Conservation (phyloP, 225 moss, liverwort and hornwort genomes). For the Polytrichum formosum region DNA sequence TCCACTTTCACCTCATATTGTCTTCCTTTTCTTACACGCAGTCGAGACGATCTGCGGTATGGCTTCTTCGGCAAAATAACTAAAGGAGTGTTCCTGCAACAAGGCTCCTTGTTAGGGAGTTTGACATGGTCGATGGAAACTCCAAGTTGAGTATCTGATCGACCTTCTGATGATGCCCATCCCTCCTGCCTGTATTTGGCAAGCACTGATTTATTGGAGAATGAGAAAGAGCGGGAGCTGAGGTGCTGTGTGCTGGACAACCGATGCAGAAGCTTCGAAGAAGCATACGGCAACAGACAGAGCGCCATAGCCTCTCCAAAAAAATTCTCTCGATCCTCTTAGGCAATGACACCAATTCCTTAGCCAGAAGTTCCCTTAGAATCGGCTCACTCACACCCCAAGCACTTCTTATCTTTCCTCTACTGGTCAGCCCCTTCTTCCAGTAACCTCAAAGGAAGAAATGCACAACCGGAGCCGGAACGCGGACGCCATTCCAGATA, state of each 20-base stretch:
- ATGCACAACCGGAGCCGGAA: too few relatives aligned
- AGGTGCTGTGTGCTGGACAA: conserved; percentile 24
- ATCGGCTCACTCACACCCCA: too few relatives aligned
- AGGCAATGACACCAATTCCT: too few relatives aligned
- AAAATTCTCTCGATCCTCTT: neutral
- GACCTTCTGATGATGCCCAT: conserved; percentile 15
- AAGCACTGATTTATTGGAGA: conserved; percentile 9
- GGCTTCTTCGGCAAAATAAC: conserved; percentile 27
- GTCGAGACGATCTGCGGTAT: conserved; percentile 30
- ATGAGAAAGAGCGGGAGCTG: neutral
- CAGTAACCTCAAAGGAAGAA: too few relatives aligned
- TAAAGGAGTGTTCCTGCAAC: conserved; percentile 34
- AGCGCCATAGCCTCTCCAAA: conserved; percentile 38
- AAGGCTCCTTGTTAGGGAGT: conserved; percentile 31
- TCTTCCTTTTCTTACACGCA: conserved; percentile 35
- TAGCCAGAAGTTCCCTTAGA: too few relatives aligned
- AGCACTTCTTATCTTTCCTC: too few relatives aligned
- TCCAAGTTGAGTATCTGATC: conserved; percentile 13
- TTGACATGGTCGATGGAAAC: conserved; percentile 26
- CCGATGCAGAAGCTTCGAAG: conserved; percentile 29
- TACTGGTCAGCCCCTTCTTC: too few relatives aligned
- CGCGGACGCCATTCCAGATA: too few relatives aligned
- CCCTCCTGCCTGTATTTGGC: conserved; percentile 21
- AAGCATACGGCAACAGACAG: conserved; percentile 38
- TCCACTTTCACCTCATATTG: conserved; percentile 19